These are phyloP conservation scores for Heliosperma pusillum DNA, from an alignment of 148 eudicot species.

Conservation along the genomic window DNA sequence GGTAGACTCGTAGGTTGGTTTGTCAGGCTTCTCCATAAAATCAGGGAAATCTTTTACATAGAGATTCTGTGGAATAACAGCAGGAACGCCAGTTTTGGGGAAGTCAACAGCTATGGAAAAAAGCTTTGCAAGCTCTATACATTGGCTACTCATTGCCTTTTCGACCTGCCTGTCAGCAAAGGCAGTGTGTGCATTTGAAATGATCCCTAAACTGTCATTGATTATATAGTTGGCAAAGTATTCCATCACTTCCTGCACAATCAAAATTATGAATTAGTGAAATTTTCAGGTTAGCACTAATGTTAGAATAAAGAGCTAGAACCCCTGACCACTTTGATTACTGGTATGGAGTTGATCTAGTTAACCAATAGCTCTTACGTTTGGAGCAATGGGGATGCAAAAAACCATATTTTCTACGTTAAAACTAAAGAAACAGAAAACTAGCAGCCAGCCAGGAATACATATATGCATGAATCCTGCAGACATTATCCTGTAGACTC, in stretches of 20 bases:
- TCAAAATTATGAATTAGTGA: neutral
- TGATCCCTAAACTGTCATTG: constrained; percentile 72
- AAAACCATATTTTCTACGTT: neutral
- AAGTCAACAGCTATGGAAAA: constrained; percentile 79
- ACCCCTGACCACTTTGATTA: neutral
- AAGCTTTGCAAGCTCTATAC: constrained; percentile 61
- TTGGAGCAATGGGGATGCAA: neutral
- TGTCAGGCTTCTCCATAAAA: constrained; percentile 48
- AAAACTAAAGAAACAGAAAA: neutral
- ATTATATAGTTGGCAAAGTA: constrained; percentile 69
- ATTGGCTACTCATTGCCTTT: constrained; percentile 54
- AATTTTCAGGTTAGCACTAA: neutral
- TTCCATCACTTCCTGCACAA: constrained; percentile 62
- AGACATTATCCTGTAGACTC: neutral
- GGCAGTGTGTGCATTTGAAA: constrained; percentile 73
- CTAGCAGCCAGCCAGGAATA: neutral
- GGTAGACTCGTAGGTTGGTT: constrained; percentile 32
- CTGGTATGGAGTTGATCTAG: no score
- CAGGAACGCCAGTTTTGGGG: constrained; percentile 76
- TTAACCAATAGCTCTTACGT: neutral
- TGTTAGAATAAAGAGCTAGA: neutral
- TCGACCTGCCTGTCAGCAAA: constrained; percentile 49
- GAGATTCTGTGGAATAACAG: constrained; percentile 44
- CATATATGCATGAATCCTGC: neutral
- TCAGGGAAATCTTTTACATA: constrained; percentile 54